phyloP scores from a whole-genome alignment of 768 basidiomycete genomes.

The Pisolithus albus region DNA sequence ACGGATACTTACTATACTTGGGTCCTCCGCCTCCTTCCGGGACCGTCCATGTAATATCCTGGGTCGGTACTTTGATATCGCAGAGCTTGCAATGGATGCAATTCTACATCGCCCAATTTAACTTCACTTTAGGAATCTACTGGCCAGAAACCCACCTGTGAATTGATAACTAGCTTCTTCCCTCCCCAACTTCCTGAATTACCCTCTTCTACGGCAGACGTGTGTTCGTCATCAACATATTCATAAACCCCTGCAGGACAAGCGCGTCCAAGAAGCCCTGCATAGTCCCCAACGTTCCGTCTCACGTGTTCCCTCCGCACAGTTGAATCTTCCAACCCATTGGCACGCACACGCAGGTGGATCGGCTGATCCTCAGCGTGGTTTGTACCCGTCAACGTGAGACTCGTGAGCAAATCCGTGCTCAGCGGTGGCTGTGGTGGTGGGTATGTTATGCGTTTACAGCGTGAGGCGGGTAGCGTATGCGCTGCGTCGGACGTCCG shows the following conservation, averaged over 20 bases:
- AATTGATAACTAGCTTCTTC: conserved; percentile 91
- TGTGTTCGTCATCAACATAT: conserved; percentile 70
- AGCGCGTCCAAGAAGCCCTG: conserved; percentile 78
- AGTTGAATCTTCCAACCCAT: conserved; percentile 34
- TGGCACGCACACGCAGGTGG: conserved; percentile 66
- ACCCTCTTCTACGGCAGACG: conserved; percentile 16
- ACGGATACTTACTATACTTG: conserved; percentile 69
- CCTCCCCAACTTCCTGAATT: conserved; percentile 61
- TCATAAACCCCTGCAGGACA: conserved; percentile 98
- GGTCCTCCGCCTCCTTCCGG: conserved; percentile 97
- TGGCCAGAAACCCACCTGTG: conserved; percentile 54
- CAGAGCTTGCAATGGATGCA: conserved; percentile 95
- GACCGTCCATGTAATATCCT: conserved; percentile 95
- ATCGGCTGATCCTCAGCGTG: conserved; percentile 95
- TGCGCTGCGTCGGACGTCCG: conserved; percentile 55
- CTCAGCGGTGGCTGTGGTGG: conserved; percentile 82
- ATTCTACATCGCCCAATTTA: conserved; percentile 43
- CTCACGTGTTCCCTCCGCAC: conserved; percentile 60
- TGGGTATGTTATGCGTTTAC: conserved; percentile 79
- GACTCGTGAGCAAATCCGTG: conserved; percentile 87
- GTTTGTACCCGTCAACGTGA: conserved; percentile 88
- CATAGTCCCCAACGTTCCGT: conserved; percentile 72
- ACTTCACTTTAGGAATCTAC: neutral
- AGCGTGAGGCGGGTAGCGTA: conserved; percentile 61
- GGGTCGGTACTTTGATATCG: conserved; percentile 92